Percentiles rank a stretch among this genome's conserved stretches.
Evolutionary conservation across 306 rosid species (phyloP).

Genomic region (Prunus mongolica): DNA sequence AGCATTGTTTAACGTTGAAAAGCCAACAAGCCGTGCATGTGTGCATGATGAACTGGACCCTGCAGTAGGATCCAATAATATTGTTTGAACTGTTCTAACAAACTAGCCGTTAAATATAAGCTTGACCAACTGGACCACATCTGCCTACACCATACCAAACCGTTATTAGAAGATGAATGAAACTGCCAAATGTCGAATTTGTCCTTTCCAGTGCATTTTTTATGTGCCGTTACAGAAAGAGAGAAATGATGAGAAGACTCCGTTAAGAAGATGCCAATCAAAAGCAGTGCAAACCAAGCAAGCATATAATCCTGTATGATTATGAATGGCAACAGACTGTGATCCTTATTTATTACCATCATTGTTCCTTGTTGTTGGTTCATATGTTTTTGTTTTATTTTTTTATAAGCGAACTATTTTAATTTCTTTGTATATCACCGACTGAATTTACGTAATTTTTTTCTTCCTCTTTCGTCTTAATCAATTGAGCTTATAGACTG

Average conservation of each 20-base stretch:
- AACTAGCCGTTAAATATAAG: constrained; percentile 15
- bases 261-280: background rate
- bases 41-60: background rate
- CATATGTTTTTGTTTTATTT: no score
- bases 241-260: background rate
- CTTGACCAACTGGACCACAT: background rate
- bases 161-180: constrained; percentile 13
- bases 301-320: no score
- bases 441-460: no score
- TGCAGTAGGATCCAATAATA: background rate
- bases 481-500: no score
- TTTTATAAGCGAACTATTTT: no score
- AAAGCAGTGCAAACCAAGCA: background rate
- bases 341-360: no score
- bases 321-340: no score
- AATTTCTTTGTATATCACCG: no score
- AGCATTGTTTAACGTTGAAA: background rate
- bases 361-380: no score
- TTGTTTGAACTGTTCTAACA: background rate
- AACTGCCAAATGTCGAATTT: background rate
- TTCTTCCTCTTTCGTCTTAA: no score
- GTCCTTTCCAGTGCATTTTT: background rate
- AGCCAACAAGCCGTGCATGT: background rate
- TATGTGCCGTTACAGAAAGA: background rate
- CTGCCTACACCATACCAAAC: constrained; percentile 5